These are phyloP conservation scores for Aquilaria sinensis DNA, from an alignment of 345 rosid genomes.

Conservation along the genomic window DNA sequence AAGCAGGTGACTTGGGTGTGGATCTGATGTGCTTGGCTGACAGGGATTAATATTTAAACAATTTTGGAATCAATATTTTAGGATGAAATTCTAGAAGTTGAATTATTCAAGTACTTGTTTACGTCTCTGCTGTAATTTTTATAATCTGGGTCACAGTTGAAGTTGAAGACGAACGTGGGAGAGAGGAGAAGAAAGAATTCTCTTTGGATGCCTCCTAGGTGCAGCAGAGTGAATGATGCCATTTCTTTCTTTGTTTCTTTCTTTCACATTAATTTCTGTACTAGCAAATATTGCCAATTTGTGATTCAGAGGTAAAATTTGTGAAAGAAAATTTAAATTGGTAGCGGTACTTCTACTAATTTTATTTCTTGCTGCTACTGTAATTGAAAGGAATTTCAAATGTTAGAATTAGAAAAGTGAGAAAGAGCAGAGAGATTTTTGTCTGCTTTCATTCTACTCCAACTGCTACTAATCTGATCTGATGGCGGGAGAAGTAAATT, in stretches of 20 bases:
- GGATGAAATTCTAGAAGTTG: constrained; percentile 10
- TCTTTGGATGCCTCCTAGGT: neutral
- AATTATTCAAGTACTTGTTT: neutral
- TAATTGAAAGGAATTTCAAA: too few species aligned
- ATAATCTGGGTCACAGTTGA: neutral
- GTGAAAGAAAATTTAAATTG: too few species aligned
- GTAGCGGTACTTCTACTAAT: too few species aligned
- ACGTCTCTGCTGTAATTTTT: neutral
- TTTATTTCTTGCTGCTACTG: too few species aligned
- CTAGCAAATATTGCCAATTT: too few species aligned
- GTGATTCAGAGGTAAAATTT: too few species aligned
- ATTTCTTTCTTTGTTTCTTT: neutral
- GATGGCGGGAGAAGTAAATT: constrained; percentile 4
- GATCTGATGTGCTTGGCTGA: constrained; percentile 47
- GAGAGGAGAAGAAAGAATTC: constrained; percentile 20
- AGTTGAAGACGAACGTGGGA: constrained; percentile 12
- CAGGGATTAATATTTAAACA: constrained; percentile 18
- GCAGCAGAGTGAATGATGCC: neutral
- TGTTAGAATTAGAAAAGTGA: neutral
- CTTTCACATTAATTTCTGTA: neutral
- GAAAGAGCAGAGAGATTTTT: neutral
- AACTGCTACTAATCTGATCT: constrained; percentile 6
- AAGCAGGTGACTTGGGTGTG: constrained; percentile 24
- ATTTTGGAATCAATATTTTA: neutral
- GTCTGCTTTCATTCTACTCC: neutral